phyloP scores from a whole-genome alignment of 1,284 basidiomycete genomes.

The Tylopilus microsporus region DNA sequence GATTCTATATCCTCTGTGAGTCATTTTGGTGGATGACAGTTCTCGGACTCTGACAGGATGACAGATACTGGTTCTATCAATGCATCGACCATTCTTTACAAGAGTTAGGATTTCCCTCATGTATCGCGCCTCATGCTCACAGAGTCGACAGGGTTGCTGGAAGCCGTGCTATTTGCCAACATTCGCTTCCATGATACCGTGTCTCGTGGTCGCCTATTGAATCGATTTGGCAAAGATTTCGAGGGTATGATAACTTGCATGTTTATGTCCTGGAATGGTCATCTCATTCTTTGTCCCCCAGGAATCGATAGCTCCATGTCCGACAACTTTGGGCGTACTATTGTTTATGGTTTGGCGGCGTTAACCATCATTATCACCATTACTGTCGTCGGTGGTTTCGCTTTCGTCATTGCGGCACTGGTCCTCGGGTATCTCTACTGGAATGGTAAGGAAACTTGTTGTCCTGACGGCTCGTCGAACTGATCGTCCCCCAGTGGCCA shows the following conservation, averaged over 20 bases:
- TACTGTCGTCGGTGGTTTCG: conserved; percentile 72
- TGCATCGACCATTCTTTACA: conserved; percentile 68
- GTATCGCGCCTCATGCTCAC: conserved; percentile 11
- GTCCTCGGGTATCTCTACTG: conserved; percentile 66
- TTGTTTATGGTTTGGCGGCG: conserved; percentile 56
- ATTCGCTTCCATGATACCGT: conserved; percentile 94
- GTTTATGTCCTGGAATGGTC: neutral
- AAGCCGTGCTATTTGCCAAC: conserved; percentile 83
- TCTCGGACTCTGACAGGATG: conserved; percentile 9
- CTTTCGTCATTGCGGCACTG: conserved; percentile 62
- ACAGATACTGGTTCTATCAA: conserved; percentile 64
- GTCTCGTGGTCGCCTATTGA: conserved; percentile 78
- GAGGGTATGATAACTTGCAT: conserved; percentile 55
- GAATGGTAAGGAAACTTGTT: conserved; percentile 48
- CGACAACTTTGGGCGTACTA: conserved; percentile 79
- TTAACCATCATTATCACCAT: conserved; percentile 74
- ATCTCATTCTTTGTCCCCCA: conserved; percentile 24
- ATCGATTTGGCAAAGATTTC: conserved; percentile 92
- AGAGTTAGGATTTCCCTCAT: conserved; percentile 42
- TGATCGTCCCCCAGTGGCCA: conserved; percentile 35
- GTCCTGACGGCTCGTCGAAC: neutral
- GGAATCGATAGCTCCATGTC: conserved; percentile 82
- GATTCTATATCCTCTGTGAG: conserved; percentile 66
- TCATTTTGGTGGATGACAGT: conserved; percentile 7
- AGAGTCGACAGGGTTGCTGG: conserved; percentile 56